Conservation (phyloP, 1,139 yeast species). For the Kluyveromyces marxianus region DNA sequence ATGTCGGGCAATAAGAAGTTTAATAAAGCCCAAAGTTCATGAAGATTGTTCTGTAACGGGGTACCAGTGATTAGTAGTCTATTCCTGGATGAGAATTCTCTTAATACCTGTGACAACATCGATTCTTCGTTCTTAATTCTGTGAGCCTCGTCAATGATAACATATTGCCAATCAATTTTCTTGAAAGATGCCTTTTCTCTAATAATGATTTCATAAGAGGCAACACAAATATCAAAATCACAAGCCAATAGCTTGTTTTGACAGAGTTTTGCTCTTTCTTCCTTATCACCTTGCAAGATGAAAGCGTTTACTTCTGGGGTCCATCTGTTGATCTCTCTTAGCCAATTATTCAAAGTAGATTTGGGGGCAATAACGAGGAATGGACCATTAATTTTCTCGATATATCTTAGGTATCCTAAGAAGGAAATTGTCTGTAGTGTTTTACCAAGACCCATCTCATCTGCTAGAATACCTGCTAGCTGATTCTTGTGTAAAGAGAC, state of each 20-base stretch:
- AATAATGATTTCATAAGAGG: constrained; percentile 89
- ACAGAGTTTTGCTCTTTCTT: constrained; percentile 57
- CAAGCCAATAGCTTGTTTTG: constrained; percentile 55
- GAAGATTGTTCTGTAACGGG: constrained; percentile 88
- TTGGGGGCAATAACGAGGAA: constrained; percentile 90
- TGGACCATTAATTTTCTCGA: constrained; percentile 79
- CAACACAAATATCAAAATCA: constrained; percentile 80
- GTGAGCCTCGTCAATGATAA: constrained; percentile 94
- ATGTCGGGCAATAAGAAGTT: constrained; percentile 91
- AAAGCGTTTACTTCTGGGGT: constrained; percentile 90
- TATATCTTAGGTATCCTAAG: constrained; percentile 75
- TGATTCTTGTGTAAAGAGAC: constrained; percentile 73
- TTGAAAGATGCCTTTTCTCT: constrained; percentile 75
- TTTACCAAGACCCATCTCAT: constrained; percentile 97
- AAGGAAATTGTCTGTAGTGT: constrained; percentile 90
- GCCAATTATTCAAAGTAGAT: constrained; percentile 92
- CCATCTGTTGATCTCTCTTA: constrained; percentile 89
- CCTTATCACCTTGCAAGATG: constrained; percentile 83
- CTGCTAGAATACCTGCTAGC: constrained; percentile 87
- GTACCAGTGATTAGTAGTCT: constrained; percentile 90
- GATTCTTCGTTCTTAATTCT: constrained; percentile 92
- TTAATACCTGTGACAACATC: constrained; percentile 79
- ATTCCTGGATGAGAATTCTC: constrained; percentile 78
- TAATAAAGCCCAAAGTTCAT: constrained; percentile 90
- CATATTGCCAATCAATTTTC: constrained; percentile 87